These are phyloP conservation scores for Trypanosoma lewisi DNA, from an alignment of 208 protist species.

Conservation along the genomic window DNA sequence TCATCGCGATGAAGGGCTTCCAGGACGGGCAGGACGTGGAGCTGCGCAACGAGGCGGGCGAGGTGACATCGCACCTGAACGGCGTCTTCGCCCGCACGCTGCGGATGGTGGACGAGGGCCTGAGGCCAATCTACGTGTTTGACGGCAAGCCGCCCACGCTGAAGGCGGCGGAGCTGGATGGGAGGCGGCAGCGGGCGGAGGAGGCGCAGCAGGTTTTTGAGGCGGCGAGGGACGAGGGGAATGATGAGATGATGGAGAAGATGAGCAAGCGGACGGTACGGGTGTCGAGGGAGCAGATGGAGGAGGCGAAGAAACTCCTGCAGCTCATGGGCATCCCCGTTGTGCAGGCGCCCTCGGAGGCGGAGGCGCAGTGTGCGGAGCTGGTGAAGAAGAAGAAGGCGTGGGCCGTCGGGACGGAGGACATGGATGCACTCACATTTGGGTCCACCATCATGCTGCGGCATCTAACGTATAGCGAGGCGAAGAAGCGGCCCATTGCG, in stretches of 20 bases:
- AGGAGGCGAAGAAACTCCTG: slow-evolving; percentile 98
- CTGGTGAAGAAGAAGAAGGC: slow-evolving; percentile 93
- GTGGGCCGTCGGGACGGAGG: slow-evolving; percentile 98
- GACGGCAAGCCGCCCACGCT: slow-evolving; percentile 98
- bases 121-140: slow-evolving; percentile 99
- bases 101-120: slow-evolving; percentile 96
- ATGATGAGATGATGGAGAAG: slow-evolving; percentile 93
- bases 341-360: slow-evolving; percentile 96
- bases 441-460: slow-evolving; percentile 95
- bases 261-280: slow-evolving; percentile 94
- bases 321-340: slow-evolving; percentile 98
- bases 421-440: slow-evolving; percentile 99
- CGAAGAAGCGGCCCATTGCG: slow-evolving; percentile 94
- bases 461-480: slow-evolving; percentile 95
- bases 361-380: slow-evolving; percentile 99
- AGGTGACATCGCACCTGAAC: slow-evolving; percentile 97
- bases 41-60: slow-evolving; percentile 95
- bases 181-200: slow-evolving; percentile 88
- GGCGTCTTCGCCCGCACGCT: slow-evolving; percentile 98
- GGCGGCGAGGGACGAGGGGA: slow-evolving; percentile 82
- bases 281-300: slow-evolving; percentile 95
- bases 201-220: slow-evolving; percentile 93
- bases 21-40: slow-evolving; percentile 85
- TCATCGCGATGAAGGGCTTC: slow-evolving; percentile 94
- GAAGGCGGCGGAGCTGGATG: slow-evolving; percentile 94